Evolutionary conservation across 345 rosid species (phyloP).

Genomic region (Lenwebbia sp.): DNA sequence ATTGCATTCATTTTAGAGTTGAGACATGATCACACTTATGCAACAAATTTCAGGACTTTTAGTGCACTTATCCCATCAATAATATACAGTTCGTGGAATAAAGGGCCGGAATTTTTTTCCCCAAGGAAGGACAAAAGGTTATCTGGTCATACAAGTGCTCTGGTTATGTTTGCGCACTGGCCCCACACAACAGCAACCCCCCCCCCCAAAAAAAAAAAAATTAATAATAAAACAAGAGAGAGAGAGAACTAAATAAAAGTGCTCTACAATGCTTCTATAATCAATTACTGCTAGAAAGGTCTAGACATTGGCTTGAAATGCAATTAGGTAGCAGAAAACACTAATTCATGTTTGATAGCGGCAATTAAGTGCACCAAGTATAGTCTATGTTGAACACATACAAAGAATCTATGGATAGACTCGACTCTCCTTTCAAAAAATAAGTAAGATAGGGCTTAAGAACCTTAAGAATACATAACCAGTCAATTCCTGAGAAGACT

Average conservation of each 20-base stretch:
- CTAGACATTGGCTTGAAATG: background rate
- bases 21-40: background rate
- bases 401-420: background rate
- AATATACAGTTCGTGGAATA: background rate
- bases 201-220: too few species aligned
- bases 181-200: background rate
- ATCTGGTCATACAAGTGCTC: background rate
- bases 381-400: background rate
- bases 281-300: background rate
- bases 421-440: background rate
- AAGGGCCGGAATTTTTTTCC: background rate
- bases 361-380: background rate
- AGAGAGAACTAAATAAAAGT: too few species aligned
- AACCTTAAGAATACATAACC: conserved; percentile 89
- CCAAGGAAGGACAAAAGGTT: background rate
- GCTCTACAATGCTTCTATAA: too few species aligned
- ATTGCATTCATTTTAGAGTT: background rate
- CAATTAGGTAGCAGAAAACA: background rate
- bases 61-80: background rate
- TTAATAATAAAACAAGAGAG: too few species aligned
- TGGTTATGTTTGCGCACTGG: background rate
- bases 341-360: background rate
- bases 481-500: conserved; percentile 84
- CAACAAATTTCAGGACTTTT: background rate
- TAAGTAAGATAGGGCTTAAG: background rate